Evolutionary conservation across 176 grass and related monocot genomes (phyloP).

Genomic region (Phoenix roebelenii): DNA sequence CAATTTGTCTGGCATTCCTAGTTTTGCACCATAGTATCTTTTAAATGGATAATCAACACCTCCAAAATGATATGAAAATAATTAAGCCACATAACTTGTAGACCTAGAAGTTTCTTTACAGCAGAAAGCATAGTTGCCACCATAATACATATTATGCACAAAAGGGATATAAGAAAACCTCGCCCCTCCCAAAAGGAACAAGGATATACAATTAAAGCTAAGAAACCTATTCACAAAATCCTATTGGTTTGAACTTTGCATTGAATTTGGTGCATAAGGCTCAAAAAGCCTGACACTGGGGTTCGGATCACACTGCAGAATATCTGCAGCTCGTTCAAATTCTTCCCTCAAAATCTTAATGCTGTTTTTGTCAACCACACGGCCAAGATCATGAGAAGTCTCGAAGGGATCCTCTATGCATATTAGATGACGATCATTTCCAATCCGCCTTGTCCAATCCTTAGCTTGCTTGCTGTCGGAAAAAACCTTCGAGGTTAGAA

Average conservation of each 20-base stretch:
- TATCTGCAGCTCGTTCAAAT: conserved; percentile 84
- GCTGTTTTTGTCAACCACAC: conserved; percentile 67
- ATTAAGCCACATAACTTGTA: no score
- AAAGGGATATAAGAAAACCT: no score
- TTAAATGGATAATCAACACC: no score
- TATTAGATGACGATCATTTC: conserved; percentile 91
- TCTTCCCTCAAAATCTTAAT: conserved; percentile 91
- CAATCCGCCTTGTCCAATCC: conserved; percentile 83
- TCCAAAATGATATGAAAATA: no score
- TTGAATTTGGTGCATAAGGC: conserved; percentile 27
- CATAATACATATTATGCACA: no score
- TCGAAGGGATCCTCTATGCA: conserved; percentile 98
- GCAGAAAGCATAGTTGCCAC: no score
- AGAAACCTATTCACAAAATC: no score
- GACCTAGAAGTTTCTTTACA: no score
- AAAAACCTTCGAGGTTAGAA: conserved; percentile 1
- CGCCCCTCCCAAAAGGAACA: no score
- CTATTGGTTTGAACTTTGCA: background rate
- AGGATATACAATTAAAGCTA: no score
- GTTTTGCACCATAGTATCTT: no score
- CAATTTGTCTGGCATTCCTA: no score
- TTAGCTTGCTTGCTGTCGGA: conserved; percentile 63
- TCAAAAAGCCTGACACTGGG: conserved; percentile 53
- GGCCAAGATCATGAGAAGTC: conserved; percentile 81
- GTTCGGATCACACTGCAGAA: conserved; percentile 65